Percentiles rank a stretch among this genome's conserved stretches.
Evolutionary conservation across 2,329 filamentous ascomycete species (phyloP).

Genomic region (Epichloe amarillans): DNA sequence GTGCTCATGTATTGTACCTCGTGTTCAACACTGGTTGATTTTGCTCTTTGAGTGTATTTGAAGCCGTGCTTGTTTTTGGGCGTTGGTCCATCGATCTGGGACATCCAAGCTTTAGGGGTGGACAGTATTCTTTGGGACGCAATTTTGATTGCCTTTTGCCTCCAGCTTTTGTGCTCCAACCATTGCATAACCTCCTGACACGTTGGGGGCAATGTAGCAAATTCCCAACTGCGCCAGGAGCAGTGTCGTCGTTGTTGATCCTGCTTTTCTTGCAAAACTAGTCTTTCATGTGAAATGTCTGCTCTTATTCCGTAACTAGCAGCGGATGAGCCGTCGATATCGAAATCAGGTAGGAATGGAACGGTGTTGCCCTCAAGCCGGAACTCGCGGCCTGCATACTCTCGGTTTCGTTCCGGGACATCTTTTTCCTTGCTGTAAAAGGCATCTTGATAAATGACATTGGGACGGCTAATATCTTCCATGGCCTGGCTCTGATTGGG

Average conservation of each 20-base stretch:
- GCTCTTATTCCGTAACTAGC: conserved; percentile 42
- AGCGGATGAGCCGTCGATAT: conserved; percentile 41
- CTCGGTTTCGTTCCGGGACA: conserved; percentile 60
- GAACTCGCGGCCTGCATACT: conserved; percentile 84
- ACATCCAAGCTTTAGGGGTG: conserved; percentile 35
- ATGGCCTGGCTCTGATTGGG: conserved; percentile 10
- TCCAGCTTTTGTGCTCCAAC: conserved; percentile 31
- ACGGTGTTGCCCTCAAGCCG: conserved; percentile 61
- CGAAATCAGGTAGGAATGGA: conserved; percentile 70
- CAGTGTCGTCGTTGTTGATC: conserved; percentile 37
- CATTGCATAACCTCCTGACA: conserved; percentile 57
- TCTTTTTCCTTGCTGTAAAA: conserved; percentile 77
- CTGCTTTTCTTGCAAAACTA: conserved; percentile 35
- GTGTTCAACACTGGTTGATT: conserved; percentile 64
- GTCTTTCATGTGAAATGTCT: conserved; percentile 33
- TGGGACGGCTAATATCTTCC: conserved; percentile 30
- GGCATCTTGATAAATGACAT: conserved; percentile 70
- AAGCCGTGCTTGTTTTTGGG: conserved; percentile 71
- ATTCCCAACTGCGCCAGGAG: conserved; percentile 56
- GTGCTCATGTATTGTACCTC: conserved; percentile 91
- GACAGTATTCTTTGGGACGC: conserved; percentile 11
- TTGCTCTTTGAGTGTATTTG: conserved; percentile 69
- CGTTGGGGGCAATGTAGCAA: conserved; percentile 56
- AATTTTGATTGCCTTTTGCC: conserved; percentile 10
- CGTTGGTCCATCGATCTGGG: conserved; percentile 81